Evolutionary conservation across 345 rosid species (phyloP), one percentile per base, ranked within the genome.

Genomic region (Brassica incana): DNA sequence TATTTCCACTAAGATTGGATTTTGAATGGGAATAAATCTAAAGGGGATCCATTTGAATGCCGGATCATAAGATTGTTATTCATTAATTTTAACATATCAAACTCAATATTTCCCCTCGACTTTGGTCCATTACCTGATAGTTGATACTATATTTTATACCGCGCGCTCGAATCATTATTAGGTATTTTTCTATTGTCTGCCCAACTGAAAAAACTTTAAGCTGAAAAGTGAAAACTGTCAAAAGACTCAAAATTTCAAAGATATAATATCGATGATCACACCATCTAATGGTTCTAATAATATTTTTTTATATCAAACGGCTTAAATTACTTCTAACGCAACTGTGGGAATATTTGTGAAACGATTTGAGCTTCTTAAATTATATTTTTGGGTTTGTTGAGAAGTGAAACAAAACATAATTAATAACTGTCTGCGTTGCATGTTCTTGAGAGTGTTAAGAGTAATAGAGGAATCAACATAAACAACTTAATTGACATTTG

Each of bases 381-480:
- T 64, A 52, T 35, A 35, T 56, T 64, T 36, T 23, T 1, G 2
- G 18, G 3, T 23, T 64, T 65, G n/a, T 48, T 48, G 20, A 52
- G 16, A 52, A 67, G 66, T 71, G 52, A 58, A 56, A 15, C 73
- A 71, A 59, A 71, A 60, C 65, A 71, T 59, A 71, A 71, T 27
- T 56, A 71, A 70, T 30, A 20, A 75, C 64, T 75, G 72, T 76
- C 77, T 81, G 83, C 80, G 71, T 81, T 45, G 80, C 84, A 81
- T 81, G 84, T 81, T 80, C 80, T 59, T 76, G 20, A 10, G 36
- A 66, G 29, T 81, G 80, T 43, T 50, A 58, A 35, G 50, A 79
- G 59, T 50, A 2, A 32, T 65, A 76, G 60, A 65, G 65, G 59
- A 72, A 81, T 65, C 74, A 76, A 65, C 64, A 45, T 76, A 71